Evolutionary conservation across 2,329 filamentous ascomycete species (phyloP).

Genomic region (Neurospora sp.): DNA sequence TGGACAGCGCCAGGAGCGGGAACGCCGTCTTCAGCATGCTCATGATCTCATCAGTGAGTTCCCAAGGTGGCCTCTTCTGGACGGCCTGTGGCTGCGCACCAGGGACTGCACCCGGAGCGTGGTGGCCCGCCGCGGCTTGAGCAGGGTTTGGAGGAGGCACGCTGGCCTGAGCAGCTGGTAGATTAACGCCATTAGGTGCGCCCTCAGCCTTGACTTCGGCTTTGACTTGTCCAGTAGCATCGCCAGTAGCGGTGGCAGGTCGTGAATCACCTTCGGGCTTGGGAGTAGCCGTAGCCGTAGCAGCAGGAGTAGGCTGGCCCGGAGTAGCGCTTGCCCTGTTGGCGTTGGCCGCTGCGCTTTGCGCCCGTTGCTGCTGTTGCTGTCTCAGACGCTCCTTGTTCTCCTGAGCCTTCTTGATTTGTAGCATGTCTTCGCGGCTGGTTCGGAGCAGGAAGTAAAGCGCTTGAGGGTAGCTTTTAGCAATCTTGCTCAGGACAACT

Average conservation of each 20-base stretch:
- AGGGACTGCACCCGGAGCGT: neutral
- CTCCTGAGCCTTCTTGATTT: slow-evolving; percentile 83
- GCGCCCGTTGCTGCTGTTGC: slow-evolving; percentile 24
- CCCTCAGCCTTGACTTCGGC: slow-evolving; percentile 25
- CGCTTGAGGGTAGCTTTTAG: slow-evolving; percentile 89
- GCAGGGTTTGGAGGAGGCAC: slow-evolving; percentile 13
- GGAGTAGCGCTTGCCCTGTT: slow-evolving; percentile 19
- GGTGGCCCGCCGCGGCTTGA: slow-evolving; percentile 9
- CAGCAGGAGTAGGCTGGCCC: neutral
- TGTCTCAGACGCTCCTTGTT: slow-evolving; percentile 51
- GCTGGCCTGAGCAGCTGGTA: slow-evolving; percentile 13
- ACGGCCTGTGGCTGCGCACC: slow-evolving; percentile 20
- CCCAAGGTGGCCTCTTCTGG: slow-evolving; percentile 79
- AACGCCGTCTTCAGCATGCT: slow-evolving; percentile 94
- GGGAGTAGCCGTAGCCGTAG: slow-evolving; percentile 23
- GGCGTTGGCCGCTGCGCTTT: slow-evolving; percentile 35
- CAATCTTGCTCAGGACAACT: slow-evolving; percentile 81
- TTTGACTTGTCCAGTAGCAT: slow-evolving; percentile 33
- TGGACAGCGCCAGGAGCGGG: slow-evolving; percentile 86
- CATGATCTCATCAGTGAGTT: slow-evolving; percentile 92
- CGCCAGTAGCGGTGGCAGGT: slow-evolving; percentile 42
- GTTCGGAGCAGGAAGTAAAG: slow-evolving; percentile 94
- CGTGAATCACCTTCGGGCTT: slow-evolving; percentile 31
- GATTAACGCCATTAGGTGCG: slow-evolving; percentile 10
- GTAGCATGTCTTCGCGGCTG: slow-evolving; percentile 84